Conservation (phyloP, 2,329 filamentous ascomycete species). For the Claviceps africana region DNA sequence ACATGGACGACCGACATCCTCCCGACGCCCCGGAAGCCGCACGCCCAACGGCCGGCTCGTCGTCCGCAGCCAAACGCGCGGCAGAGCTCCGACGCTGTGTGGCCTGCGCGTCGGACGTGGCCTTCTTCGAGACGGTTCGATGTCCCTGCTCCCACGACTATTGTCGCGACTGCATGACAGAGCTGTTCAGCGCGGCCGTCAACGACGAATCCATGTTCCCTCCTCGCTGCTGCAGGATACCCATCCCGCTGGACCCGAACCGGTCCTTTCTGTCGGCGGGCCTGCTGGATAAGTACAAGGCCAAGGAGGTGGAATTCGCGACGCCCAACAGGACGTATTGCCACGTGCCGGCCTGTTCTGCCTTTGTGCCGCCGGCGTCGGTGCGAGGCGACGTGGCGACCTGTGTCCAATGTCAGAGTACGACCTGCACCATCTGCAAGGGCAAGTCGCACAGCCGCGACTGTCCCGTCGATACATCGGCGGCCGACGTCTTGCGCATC, state of each 20-base stretch:
- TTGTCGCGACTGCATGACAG: slow-evolving; percentile 32
- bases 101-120: not conserved
- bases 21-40: too few species aligned
- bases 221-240: slow-evolving; percentile 34
- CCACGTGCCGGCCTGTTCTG: slow-evolving; percentile 25
- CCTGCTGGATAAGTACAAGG: slow-evolving; percentile 22
- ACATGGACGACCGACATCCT: not conserved
- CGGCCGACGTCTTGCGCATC: slow-evolving; percentile 25
- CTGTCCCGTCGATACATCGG: slow-evolving; percentile 30
- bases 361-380: slow-evolving; percentile 26
- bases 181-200: slow-evolving; percentile 29
- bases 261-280: slow-evolving; percentile 21
- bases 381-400: slow-evolving; percentile 21
- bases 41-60: too few species aligned
- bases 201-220: slow-evolving; percentile 39
- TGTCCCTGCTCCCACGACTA: slow-evolving; percentile 28
- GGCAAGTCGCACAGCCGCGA: slow-evolving; percentile 26
- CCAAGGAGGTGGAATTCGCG: slow-evolving; percentile 34
- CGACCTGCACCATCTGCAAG: slow-evolving; percentile 41
- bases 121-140: not conserved
- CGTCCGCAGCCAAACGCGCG: too few species aligned
- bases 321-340: slow-evolving; percentile 39
- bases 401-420: slow-evolving; percentile 26
- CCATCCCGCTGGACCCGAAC: slow-evolving; percentile 23
- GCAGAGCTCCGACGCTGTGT: not conserved